Evolutionary conservation across 2,329 filamentous ascomycete genomes (phyloP), one percentile per base, ranked within the genome.

Genomic region (Monosporascus sp.): DNA sequence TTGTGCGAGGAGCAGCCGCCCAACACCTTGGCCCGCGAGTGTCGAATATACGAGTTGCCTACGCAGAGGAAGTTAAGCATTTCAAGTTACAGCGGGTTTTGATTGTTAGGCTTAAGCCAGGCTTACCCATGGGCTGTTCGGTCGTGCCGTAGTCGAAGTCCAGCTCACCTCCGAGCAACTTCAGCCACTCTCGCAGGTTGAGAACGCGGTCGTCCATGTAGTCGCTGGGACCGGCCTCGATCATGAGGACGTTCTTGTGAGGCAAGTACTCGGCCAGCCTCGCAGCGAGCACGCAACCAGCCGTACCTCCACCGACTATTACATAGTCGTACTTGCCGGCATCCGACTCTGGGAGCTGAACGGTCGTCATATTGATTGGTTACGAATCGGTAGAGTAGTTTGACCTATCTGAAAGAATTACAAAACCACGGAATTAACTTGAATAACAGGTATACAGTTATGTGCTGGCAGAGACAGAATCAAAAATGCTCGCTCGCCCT

Each of bases 1-100:
- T 96, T 96, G 80, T 96, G 91, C 54, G 88, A 93, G 45, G 90
- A 95, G 79, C 91, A 96, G 60, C 91, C 91, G 61, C 91, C 91
- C 31, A 96, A 81, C 39, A 96, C 90, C 77, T 96, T 96, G 58
- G 91, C 91, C 57, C 91, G 86, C 15, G 91, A 95, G 76, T 96
- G 91, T 59, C 90, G 85, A 74, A 96, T 96, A 74, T 90, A 82
- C 52, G 89, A 94, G 78, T 96, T 96, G 67, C 90, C 90, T 82
- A 72, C 49, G 50, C 51, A 17, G 18, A 49, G 53, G 48, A 60
- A 59, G 31, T 34, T 34, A 34, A 34, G 31, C 31, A 14, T 34
- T 34, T 34, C 31, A 11, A 14, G 31, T 34, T 34, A 34, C 31
- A 53, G 54, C 55, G 51, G 22, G 47, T 47, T 14, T 49, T 48